Evolutionary conservation across 768 basidiomycete genomes (phyloP).

Genomic region (Rhodotorula kratochvilovae): DNA sequence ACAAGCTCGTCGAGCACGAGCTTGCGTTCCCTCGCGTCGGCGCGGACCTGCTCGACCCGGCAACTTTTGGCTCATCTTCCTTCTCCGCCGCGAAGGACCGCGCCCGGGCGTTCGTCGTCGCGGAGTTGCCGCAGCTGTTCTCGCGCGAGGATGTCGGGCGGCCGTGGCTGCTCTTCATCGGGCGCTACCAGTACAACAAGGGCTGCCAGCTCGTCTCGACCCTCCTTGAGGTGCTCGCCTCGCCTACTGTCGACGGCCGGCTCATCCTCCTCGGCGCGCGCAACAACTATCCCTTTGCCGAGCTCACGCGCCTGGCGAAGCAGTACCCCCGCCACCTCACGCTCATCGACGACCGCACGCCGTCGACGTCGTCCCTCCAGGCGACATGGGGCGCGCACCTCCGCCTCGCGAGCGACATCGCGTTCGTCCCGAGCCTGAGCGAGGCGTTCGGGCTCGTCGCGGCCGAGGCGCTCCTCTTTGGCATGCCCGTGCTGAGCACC

Average conservation of each 20-base stretch:
- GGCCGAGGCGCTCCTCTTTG: slow-evolving; percentile 28
- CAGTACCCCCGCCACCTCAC: slow-evolving; percentile 8
- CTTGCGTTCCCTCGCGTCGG: slow-evolving; percentile 27
- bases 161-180: slow-evolving; percentile 27
- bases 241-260: not conserved
- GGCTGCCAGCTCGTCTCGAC: slow-evolving; percentile 21
- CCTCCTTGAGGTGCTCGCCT: slow-evolving; percentile 12
- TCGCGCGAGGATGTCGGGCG: not conserved
- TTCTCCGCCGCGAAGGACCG: slow-evolving; percentile 5
- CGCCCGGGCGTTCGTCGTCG: slow-evolving; percentile 11
- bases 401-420: slow-evolving; percentile 27
- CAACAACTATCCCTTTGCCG: slow-evolving; percentile 24
- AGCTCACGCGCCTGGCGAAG: not conserved
- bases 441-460: slow-evolving; percentile 33
- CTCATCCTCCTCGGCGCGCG: slow-evolving; percentile 26
- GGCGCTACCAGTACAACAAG: slow-evolving; percentile 34
- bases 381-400: slow-evolving; percentile 5
- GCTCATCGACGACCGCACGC: slow-evolving; percentile 9
- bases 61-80: not conserved
- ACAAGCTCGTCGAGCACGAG: not conserved
- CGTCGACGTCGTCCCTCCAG: not conserved
- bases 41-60: not conserved
- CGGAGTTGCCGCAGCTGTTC: slow-evolving; percentile 2
- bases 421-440: slow-evolving; percentile 19
- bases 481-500: slow-evolving; percentile 15